Conservation (phyloP, 805 yeast genomes). For the Candida montana region DNA sequence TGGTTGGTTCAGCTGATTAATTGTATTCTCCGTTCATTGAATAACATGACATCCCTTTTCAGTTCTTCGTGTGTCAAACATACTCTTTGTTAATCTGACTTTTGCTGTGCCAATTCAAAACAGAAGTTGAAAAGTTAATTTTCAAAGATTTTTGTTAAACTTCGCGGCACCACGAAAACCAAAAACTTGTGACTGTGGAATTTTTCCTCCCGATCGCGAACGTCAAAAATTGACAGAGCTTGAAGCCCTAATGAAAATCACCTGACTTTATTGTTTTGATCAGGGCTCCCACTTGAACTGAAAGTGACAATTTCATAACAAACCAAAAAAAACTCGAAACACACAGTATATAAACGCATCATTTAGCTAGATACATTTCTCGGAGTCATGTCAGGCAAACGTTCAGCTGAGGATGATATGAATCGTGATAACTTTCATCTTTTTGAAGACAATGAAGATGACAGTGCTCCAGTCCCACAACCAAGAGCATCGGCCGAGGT, state of each 20-base stretch:
- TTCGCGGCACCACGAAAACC: conserved; percentile 1
- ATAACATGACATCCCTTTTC: background rate
- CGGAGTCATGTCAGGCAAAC: conserved; percentile 52
- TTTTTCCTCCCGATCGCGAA: background rate
- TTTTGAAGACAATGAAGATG: conserved; percentile 33
- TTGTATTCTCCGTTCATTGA: background rate
- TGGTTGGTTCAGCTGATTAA: too few species aligned
- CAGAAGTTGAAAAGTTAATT: conserved; percentile 9
- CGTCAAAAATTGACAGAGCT: too few species aligned
- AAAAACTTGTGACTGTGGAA: background rate
- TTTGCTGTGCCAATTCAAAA: conserved; percentile 9
- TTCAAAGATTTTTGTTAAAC: conserved; percentile 7
- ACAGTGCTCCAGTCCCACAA: conserved; percentile 28
- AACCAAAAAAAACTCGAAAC: too few species aligned
- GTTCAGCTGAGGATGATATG: conserved; percentile 63
- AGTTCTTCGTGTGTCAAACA: background rate
- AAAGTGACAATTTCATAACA: too few species aligned
- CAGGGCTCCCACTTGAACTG: too few species aligned
- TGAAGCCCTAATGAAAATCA: too few species aligned
- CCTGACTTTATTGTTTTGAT: too few species aligned
- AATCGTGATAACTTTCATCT: conserved; percentile 42
- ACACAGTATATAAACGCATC: too few species aligned
- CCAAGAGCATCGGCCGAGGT: conserved; percentile 53
- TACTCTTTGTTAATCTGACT: conserved; percentile 13
- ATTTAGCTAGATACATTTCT: too few species aligned